Conservation (phyloP, 495 filamentous ascomycete species). For the Penicillium verhagenii region DNA sequence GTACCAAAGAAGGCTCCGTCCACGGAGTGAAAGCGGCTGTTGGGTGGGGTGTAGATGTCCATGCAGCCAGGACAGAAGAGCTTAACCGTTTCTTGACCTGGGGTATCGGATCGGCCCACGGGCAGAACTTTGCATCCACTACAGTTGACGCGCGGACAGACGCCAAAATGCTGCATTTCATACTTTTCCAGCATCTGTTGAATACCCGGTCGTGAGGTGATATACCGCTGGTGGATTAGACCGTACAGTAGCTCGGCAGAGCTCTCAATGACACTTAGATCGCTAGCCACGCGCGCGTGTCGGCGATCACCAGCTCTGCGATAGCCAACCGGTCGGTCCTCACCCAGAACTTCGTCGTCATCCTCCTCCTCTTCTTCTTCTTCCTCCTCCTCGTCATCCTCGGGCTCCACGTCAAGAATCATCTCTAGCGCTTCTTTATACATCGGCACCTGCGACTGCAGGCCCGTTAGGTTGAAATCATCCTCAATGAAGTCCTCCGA, state of each 20-base stretch:
- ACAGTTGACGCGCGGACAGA: constrained; percentile 88
- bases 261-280: constrained; percentile 91
- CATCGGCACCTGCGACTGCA: constrained; percentile 95
- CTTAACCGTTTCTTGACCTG: constrained; percentile 96
- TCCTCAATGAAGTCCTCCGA: constrained; percentile 99
- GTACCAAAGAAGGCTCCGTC: constrained; percentile 98
- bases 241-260: constrained; percentile 97
- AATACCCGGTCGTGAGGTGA: constrained; percentile 94
- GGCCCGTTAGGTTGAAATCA: constrained; percentile 96
- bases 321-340: constrained; percentile 59
- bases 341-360: constrained; percentile 70
- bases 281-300: constrained; percentile 83
- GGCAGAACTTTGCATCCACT: constrained; percentile 84
- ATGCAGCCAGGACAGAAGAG: constrained; percentile 96
- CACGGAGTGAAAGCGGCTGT: constrained; percentile 96
- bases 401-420: constrained; percentile 97
- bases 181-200: constrained; percentile 99
- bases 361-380: constrained; percentile 74
- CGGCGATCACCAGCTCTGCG: constrained; percentile 64
- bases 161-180: constrained; percentile 90
- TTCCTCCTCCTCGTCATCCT: constrained; percentile 83
- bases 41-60: constrained; percentile 95
- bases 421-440: constrained; percentile 97
- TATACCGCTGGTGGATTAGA: constrained; percentile 96
- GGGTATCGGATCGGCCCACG: constrained; percentile 88